Conservation (phyloP, 139 green algal species). For the Chloropicon primus region DNA sequence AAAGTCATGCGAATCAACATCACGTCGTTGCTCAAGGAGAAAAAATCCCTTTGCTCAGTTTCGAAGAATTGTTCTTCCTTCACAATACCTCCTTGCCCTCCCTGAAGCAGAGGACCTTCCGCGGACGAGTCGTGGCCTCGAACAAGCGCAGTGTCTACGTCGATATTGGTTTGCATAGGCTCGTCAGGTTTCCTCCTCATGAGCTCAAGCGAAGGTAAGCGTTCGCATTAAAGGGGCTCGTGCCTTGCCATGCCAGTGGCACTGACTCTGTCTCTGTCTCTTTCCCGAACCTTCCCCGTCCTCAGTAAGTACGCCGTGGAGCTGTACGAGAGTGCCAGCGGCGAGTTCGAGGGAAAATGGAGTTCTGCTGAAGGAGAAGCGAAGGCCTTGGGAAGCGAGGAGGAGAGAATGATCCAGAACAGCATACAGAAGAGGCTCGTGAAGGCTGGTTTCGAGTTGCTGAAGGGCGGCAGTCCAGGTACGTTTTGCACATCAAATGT, state of each 20-base stretch:
- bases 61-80: not conserved
- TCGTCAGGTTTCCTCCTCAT: not conserved
- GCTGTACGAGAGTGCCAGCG: not conserved
- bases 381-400: not conserved
- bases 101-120: not conserved
- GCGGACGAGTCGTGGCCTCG: not conserved
- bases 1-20: too few relatives aligned
- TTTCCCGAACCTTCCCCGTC: too few relatives aligned
- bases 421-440: not conserved
- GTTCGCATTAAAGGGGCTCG: too few relatives aligned
- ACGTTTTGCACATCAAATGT: too few relatives aligned
- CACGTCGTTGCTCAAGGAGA: not conserved
- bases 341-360: not conserved
- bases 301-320: not conserved
- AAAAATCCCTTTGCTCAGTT: not conserved
- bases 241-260: too few relatives aligned
- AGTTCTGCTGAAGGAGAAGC: not conserved
- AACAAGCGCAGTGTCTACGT: not conserved
- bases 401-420: not conserved
- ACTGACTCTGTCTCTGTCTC: too few relatives aligned
- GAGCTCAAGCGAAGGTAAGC: not conserved
- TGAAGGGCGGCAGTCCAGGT: not conserved
- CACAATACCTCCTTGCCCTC: not conserved
- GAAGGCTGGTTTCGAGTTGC: not conserved
- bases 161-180: not conserved